phyloP scores from a whole-genome alignment of 768 basidiomycete genomes.

The Podaxis mareebaensis region DNA sequence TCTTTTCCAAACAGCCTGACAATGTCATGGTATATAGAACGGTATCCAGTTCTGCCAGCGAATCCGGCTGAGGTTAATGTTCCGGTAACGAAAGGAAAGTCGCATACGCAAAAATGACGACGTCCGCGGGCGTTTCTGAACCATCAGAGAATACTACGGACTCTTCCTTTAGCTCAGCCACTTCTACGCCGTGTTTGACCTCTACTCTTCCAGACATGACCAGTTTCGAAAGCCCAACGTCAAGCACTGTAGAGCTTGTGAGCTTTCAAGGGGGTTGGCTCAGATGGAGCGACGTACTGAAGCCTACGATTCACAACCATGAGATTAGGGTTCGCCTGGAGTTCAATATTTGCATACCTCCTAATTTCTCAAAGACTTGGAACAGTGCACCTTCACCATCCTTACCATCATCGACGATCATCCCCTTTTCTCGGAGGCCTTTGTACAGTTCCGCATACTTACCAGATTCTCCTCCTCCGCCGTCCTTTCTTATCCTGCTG shows the following conservation, averaged over 20 bases:
- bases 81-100: neutral
- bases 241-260: constrained; percentile 28
- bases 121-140: constrained; percentile 18
- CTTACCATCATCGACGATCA: constrained; percentile 9
- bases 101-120: neutral
- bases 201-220: constrained; percentile 57
- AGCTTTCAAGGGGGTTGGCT: too few relatives aligned
- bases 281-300: neutral
- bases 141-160: constrained; percentile 40
- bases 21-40: constrained; percentile 29
- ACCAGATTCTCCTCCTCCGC: constrained; percentile 6
- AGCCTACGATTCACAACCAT: neutral
- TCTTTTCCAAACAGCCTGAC: constrained; percentile 36
- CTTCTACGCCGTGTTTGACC: constrained; percentile 52
- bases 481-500: neutral
- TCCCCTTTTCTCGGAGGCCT: constrained; percentile 9
- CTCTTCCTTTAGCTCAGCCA: constrained; percentile 33
- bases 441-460: constrained; percentile 6
- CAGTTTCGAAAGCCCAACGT: constrained; percentile 51
- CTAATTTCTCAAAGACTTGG: constrained; percentile 8
- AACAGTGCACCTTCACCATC: constrained; percentile 5
- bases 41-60: constrained; percentile 7
- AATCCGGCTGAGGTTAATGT: neutral
- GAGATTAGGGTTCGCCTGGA: neutral
- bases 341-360: neutral